These are phyloP conservation scores for Podila minutissima DNA, from an alignment of 192 early-diverging fungal genomes.

Conservation along the genomic window DNA sequence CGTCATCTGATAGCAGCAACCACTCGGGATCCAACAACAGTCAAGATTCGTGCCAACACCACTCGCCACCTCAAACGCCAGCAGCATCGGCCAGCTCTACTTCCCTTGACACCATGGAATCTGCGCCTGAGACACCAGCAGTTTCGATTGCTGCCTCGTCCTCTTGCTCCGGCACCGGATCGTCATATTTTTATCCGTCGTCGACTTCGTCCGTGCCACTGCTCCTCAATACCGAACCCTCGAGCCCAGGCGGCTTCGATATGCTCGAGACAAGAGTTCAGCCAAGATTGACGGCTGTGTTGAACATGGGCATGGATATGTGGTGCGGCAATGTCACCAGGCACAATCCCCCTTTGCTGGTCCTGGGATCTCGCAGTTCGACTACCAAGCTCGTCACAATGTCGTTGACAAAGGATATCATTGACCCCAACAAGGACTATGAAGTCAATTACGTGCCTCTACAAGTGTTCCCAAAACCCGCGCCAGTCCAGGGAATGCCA, in stretches of 20 bases:
- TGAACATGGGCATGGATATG: slow-evolving; percentile 30
- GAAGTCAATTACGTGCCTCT: slow-evolving; percentile 2
- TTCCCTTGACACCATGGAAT: slow-evolving; percentile 2
- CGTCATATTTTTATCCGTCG: not conserved
- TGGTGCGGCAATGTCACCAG: slow-evolving; percentile 43
- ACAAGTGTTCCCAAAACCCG: slow-evolving; percentile 9
- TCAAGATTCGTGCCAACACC: not conserved
- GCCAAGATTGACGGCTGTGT: slow-evolving; percentile 30
- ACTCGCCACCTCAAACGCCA: not conserved
- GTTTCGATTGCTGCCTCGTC: not conserved
- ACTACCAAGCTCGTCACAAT: slow-evolving; percentile 15
- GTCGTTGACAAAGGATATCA: slow-evolving; percentile 20
- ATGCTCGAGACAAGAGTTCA: slow-evolving; percentile 23
- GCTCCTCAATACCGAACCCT: not conserved
- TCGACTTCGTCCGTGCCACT: not conserved
- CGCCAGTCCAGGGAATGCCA: slow-evolving; percentile 17
- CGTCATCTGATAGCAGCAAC: not conserved
- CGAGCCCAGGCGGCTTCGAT: not conserved
- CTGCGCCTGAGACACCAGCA: slow-evolving; percentile 15
- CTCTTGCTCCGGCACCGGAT: not conserved
- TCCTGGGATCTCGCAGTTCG: slow-evolving; percentile 41
- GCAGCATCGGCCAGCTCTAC: not conserved
- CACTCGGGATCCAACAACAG: not conserved
- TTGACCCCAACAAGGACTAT: slow-evolving; percentile 22
- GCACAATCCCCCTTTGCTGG: slow-evolving; percentile 29